These are phyloP conservation scores for Colletotrichum musicola DNA, from an alignment of 2,329 filamentous ascomycete genomes.

Conservation along the genomic window DNA sequence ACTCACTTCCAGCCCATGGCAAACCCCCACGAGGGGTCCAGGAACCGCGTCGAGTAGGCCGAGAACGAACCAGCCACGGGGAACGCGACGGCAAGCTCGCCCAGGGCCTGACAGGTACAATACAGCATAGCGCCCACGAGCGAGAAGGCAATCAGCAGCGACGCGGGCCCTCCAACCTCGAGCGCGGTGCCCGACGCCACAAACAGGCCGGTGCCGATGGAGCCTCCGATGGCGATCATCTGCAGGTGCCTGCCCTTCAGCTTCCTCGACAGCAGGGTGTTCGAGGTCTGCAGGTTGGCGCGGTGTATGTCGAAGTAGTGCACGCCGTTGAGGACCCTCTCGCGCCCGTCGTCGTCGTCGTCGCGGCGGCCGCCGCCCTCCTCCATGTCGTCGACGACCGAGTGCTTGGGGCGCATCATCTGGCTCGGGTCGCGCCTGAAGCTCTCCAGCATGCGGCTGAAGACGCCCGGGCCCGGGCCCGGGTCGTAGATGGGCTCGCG, in stretches of 20 bases:
- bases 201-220: conserved; percentile 91
- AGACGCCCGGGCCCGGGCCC: conserved; percentile 47
- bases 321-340: conserved; percentile 51
- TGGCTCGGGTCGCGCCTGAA: conserved; percentile 72
- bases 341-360: conserved; percentile 40
- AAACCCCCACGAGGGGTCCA: conserved; percentile 95
- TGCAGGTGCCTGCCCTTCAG: conserved; percentile 89
- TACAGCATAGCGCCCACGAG: conserved; percentile 90
- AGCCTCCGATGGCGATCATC: conserved; percentile 97
- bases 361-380: background rate
- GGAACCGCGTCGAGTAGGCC: conserved; percentile 89
- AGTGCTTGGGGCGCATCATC: conserved; percentile 61
- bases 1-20: conserved; percentile 93
- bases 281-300: conserved; percentile 79
- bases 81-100: conserved; percentile 91
- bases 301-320: conserved; percentile 68
- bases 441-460: conserved; percentile 67
- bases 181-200: conserved; percentile 84
- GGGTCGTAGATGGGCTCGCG: conserved; percentile 62
- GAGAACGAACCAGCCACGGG: conserved; percentile 94
- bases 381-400: conserved; percentile 44
- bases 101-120: conserved; percentile 90
- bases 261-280: conserved; percentile 80
- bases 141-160: conserved; percentile 80
- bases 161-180: conserved; percentile 80